Evolutionary conservation across 2,329 filamentous ascomycete species (phyloP).

Genomic region (Metarhizium robertsii): DNA sequence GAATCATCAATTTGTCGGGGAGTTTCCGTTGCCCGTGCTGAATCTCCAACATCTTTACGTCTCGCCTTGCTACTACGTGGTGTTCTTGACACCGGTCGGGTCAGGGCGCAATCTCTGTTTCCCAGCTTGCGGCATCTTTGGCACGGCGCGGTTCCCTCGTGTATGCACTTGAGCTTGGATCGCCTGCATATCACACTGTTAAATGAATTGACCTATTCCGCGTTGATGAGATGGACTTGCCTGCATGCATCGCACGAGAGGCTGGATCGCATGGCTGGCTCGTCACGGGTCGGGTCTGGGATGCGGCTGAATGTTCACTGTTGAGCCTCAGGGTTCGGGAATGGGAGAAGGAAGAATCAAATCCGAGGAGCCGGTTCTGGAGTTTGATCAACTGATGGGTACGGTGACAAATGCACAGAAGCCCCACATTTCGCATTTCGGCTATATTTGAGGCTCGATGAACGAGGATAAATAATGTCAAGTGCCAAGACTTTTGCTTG

Average conservation of each 20-base stretch:
- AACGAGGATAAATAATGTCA: too few relatives aligned
- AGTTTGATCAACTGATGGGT: too few relatives aligned
- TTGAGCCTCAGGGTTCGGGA: not conserved
- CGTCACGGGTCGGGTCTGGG: constrained; percentile 1
- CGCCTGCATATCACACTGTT: constrained; percentile 12
- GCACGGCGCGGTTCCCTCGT: constrained; percentile 21
- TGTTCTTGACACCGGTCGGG: constrained; percentile 8
- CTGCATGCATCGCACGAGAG: constrained; percentile 25
- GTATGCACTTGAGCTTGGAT: constrained; percentile 26
- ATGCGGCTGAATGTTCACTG: not conserved
- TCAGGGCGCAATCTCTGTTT: constrained; percentile 17
- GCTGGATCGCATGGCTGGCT: constrained; percentile 22
- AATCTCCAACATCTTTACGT: not conserved
- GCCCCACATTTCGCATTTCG: too few relatives aligned
- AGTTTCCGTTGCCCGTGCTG: not conserved
- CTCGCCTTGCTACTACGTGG: constrained; percentile 5
- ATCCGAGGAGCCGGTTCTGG: not conserved
- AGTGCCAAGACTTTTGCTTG: too few relatives aligned
- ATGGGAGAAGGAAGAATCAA: not conserved
- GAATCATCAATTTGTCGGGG: not conserved
- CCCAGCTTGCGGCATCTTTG: constrained; percentile 19
- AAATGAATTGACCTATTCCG: not conserved
- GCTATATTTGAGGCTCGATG: too few relatives aligned
- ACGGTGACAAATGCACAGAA: too few relatives aligned
- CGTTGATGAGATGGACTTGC: constrained; percentile 11